Evolutionary conservation across 2,329 filamentous ascomycete genomes (phyloP), one percentile per base, ranked within the genome.

Genomic region (Xylariaceae sp.): DNA sequence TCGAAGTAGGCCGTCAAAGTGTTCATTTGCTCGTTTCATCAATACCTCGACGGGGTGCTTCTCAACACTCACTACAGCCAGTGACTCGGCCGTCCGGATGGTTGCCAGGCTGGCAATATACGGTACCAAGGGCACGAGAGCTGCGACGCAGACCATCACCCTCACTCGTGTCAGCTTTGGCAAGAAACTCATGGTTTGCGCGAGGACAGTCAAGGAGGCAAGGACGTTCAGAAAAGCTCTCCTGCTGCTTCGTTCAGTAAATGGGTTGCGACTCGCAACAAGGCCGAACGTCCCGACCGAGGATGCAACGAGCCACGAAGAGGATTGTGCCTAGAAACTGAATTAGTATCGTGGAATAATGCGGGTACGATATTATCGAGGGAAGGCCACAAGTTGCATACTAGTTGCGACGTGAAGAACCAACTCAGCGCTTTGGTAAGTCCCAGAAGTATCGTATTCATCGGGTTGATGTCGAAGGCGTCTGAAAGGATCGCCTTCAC

Each of bases 41-140:
- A 79, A 58, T 0, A 57, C 35, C 45, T 76, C 73, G 8, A 77
- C 63, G 0, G 77, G 76, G 56, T 79, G 76, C 0, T 67, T 59
- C 8, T 55, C 59, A 3, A 44, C 15, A 17, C 61, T 39, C 17
- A 56, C 15, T 15, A 62, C 1, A 2, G 62, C 51, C 5, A 47
- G 55, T 1, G 58, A 66, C 8, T 67, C 60, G 9, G 65, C 50
- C 0, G 37, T 11, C 2, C 56, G 49, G 15, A 75, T 72, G 5
- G 64, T 60, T 6, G 60, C 58, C 2, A 71, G 17, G 15, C 73
- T 73, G 4, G 61, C 59, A 0, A 74, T 2, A 23, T 71, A 75
- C 0, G 74, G 72, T 4, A 69, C 5, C 1, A 77, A 4, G 0
- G 75, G 61, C 7, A 73, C 10, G 0, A 73, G 58, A 4, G 63